Percentiles rank a stretch among this genome's conserved stretches.
phyloP scores from a whole-genome alignment of 352 stramenopile species.

The Globisporangium camurandrum region DNA sequence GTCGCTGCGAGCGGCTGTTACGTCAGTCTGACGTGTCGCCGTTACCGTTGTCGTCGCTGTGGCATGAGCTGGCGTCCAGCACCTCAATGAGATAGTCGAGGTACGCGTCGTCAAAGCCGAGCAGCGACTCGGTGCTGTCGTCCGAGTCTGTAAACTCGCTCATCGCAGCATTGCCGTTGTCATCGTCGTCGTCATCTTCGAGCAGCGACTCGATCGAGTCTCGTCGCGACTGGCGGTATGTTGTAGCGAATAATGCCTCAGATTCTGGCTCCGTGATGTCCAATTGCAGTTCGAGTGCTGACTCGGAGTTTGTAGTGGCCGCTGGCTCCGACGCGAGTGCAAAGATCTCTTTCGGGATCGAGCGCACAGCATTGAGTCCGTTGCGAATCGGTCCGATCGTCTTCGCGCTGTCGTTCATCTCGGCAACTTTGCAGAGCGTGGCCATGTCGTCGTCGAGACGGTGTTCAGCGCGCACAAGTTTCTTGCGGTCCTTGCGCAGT shows the following conservation, averaged over 20 bases:
- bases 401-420: constrained; percentile 1
- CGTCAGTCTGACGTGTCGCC: constrained; percentile 6
- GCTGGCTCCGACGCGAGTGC: neutral
- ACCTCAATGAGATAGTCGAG: constrained; percentile 11
- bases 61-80: constrained; percentile 6
- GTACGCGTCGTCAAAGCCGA: constrained; percentile 8
- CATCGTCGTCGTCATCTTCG: constrained; percentile 8
- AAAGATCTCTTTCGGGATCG: constrained; percentile 11
- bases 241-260: neutral
- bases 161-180: neutral
- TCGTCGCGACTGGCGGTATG: constrained; percentile 5
- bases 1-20: neutral
- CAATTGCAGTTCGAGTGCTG: too few species aligned
- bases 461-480: constrained; percentile 39
- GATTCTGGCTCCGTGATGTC: neutral
- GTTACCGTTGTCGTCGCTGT: constrained; percentile 2
- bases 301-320: neutral
- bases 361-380: constrained; percentile 7
- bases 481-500: constrained; percentile 55
- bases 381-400: constrained; percentile 10
- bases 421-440: constrained; percentile 14
- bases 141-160: constrained; percentile 12
- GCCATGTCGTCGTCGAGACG: constrained; percentile 40
- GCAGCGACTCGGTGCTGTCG: constrained; percentile 11
- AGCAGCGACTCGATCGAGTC: constrained; percentile 14